Base-by-base conservation (phyloP, 805 yeast genomes). In the Candida dajiaensis region DNA sequence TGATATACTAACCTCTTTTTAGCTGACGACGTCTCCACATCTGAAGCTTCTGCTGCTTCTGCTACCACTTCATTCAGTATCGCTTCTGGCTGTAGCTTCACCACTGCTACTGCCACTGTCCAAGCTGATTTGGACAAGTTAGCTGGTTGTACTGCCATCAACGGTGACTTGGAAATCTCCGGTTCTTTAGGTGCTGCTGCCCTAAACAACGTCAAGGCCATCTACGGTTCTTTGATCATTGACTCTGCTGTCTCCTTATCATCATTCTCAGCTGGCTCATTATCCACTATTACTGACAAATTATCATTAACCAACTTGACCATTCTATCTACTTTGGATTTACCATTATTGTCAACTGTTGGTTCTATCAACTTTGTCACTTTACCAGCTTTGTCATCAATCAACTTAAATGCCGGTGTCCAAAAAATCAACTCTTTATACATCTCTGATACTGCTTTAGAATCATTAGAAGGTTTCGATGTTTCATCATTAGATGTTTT, bases 321-420 rank as follows among this genome's bases (percentile, higher is more conserved):
- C 61, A 68, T 80, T 50, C 76, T 94, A 67, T 59, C 73, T 55
- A 68, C 81, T 49, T 74, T 92, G 49, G 76, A 84, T 59, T 78
- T 90, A 67, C 96, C 96, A 54, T 72, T 77, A 58, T 80, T 92
- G 66, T 74, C 81, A 65, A 77, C 86, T 55, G 95, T 89, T 55
- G 96, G 95, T 64, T 69, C 88, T 47, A 78, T 94, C 62, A 70
- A 74, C 68, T 82, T 86, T 73, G 77, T 79, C 62, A 89, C 97
- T 57, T 78, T 94, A 67, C 97, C 97, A 64, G 92, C 89, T 57
- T 80, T 92, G 63, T 68, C 72, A 56, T 62, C 69, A 46, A 78
- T 89, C 57, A 81, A 84, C 69, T 85, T 92, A 69, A 67, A 74
- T 62, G 54, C 72, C 41, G 86, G 86, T 68, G 78, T 94, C 62